Evolutionary conservation across 306 rosid genomes (phyloP).

Genomic region (Luffa acutangula): DNA sequence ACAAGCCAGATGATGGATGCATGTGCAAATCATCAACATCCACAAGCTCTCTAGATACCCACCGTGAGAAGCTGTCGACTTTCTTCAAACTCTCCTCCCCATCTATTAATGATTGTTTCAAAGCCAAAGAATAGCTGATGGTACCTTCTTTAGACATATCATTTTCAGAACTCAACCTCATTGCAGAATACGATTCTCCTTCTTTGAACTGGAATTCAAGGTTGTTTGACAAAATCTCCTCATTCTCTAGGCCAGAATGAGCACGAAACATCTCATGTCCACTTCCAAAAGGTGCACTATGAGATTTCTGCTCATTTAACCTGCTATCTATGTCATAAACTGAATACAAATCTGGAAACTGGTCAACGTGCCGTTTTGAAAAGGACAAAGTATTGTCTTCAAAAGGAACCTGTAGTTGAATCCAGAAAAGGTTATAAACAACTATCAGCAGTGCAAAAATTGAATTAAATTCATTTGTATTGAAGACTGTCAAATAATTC

Average conservation of each 20-base stretch:
- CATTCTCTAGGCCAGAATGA: constrained; percentile 26
- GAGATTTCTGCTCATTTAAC: constrained; percentile 23
- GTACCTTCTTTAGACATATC: constrained; percentile 38
- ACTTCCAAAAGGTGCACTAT: constrained; percentile 24
- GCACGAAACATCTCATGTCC: constrained; percentile 14
- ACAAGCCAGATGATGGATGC: constrained; percentile 69
- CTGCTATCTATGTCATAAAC: constrained; percentile 20
- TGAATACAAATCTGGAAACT: constrained; percentile 37
- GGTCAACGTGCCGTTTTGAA: constrained; percentile 34
- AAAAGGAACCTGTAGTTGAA: constrained; percentile 38
- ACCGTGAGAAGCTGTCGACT: constrained; percentile 86
- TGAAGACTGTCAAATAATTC: neutral
- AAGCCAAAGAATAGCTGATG: constrained; percentile 32
- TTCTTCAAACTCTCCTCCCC: constrained; percentile 69
- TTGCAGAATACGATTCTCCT: constrained; percentile 21
- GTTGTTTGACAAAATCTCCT: constrained; percentile 26
- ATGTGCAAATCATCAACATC: constrained; percentile 69
- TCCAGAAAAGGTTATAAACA: constrained; percentile 15
- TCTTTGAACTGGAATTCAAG: constrained; percentile 25
- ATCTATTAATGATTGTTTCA: constrained; percentile 47
- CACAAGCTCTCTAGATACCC: constrained; percentile 62
- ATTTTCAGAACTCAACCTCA: constrained; percentile 23
- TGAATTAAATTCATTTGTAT: neutral
- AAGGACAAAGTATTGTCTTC: constrained; percentile 38
- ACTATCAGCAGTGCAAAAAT: neutral